These are phyloP conservation scores for Sequoia sempervirens DNA, from an alignment of 75 land plant species.

Conservation along the genomic window DNA sequence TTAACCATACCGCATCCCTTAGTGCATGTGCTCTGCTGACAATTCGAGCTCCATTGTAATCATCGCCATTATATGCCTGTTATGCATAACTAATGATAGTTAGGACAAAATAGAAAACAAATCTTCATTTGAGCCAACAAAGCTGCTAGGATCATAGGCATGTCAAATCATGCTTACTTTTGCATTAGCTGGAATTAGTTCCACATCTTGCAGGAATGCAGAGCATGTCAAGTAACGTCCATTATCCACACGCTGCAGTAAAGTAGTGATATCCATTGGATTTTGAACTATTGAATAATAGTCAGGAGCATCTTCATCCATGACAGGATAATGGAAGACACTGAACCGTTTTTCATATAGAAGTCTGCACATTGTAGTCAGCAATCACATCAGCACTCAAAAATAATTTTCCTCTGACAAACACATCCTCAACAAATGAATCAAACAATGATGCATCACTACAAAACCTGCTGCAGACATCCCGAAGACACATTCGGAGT, in stretches of 20 bases:
- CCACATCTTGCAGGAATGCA: slow-evolving; percentile 79
- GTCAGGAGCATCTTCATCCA: slow-evolving; percentile 93
- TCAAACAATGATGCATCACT: slow-evolving; percentile 1
- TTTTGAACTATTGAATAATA: slow-evolving; percentile 81
- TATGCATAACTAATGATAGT: not conserved
- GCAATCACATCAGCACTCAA: not conserved
- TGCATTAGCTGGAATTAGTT: slow-evolving; percentile 83
- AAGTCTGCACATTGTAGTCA: slow-evolving; percentile 39
- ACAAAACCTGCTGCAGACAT: slow-evolving; percentile 88
- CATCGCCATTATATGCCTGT: slow-evolving; percentile 94
- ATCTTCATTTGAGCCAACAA: not conserved
- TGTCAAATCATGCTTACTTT: slow-evolving; percentile 39
- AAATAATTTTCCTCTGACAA: not conserved
- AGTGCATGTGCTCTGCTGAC: slow-evolving; percentile 93
- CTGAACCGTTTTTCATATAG: slow-evolving; percentile 87
- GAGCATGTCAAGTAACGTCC: slow-evolving; percentile 76
- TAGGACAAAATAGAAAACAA: not conserved
- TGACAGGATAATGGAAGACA: slow-evolving; percentile 88
- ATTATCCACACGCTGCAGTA: slow-evolving; percentile 82
- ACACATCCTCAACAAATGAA: not conserved
- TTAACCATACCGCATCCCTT: slow-evolving; percentile 75
- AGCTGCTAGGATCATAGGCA: not conserved
- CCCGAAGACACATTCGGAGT: slow-evolving; percentile 92
- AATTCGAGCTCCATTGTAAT: slow-evolving; percentile 86
- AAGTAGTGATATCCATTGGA: slow-evolving; percentile 93